Evolutionary conservation across 148 eudicot species (phyloP).

Genomic region (Salicornia ramosissima): DNA sequence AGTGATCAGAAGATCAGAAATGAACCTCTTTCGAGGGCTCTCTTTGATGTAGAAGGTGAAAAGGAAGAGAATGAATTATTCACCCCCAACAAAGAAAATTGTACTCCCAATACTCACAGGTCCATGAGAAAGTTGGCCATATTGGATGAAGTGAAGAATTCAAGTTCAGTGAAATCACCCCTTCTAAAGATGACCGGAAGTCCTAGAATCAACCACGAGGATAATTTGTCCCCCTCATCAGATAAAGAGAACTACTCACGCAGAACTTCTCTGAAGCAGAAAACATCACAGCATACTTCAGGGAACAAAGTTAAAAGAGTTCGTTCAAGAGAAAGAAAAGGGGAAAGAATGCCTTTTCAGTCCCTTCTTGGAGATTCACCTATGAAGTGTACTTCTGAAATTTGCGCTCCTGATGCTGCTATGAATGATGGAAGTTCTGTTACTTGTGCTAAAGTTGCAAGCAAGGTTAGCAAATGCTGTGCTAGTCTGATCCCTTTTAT

Average conservation of each 20-base stretch:
- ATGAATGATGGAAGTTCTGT: slow-evolving; percentile 20
- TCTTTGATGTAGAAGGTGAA: slow-evolving; percentile 21
- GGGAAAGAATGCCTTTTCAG: slow-evolving; percentile 52
- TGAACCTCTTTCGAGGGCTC: slow-evolving; percentile 28
- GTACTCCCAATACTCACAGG: slow-evolving; percentile 30
- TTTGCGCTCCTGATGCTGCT: slow-evolving; percentile 18
- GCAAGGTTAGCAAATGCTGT: slow-evolving; percentile 33
- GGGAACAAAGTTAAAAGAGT: slow-evolving; percentile 19
- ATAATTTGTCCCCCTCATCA: slow-evolving; percentile 26
- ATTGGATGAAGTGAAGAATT: slow-evolving; percentile 31
- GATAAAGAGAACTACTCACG: slow-evolving; percentile 41
- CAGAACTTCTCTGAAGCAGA: slow-evolving; percentile 32
- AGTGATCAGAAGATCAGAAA: slow-evolving; percentile 16
- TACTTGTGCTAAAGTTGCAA: slow-evolving; percentile 19
- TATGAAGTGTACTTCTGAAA: slow-evolving; percentile 35
- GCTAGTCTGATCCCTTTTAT: background rate
- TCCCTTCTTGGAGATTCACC: slow-evolving; percentile 35
- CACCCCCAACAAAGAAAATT: slow-evolving; percentile 48
- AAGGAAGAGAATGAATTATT: slow-evolving; percentile 33
- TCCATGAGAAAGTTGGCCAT: slow-evolving; percentile 41
- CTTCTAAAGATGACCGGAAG: slow-evolving; percentile 25
- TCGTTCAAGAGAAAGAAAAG: slow-evolving; percentile 27
- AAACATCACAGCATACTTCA: slow-evolving; percentile 30
- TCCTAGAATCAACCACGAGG: slow-evolving; percentile 20
- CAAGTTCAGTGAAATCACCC: slow-evolving; percentile 30